Evolutionary conservation across 441 rosid species (phyloP).

Genomic region (Adansonia gregorii): DNA sequence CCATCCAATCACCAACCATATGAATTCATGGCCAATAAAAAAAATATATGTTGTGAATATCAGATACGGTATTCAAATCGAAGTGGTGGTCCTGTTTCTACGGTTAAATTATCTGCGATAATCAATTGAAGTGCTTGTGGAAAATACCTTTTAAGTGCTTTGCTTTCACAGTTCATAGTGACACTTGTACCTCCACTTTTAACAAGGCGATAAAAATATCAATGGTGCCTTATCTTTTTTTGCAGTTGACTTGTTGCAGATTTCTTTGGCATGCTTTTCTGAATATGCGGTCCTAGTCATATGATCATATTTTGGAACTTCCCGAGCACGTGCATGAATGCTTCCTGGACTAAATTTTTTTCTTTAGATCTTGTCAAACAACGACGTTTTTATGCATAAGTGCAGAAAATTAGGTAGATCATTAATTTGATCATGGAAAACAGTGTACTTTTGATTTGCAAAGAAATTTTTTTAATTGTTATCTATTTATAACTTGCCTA

Average conservation of each 20-base stretch:
- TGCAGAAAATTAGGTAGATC: not conserved
- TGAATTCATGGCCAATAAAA: not conserved
- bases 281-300: slow-evolving; percentile 31
- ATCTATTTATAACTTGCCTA: too few relatives aligned
- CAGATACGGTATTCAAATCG: not conserved
- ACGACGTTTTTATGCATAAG: not conserved
- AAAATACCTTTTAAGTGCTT: slow-evolving; percentile 20
- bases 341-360: not conserved
- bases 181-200: slow-evolving; percentile 35
- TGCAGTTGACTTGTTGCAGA: slow-evolving; percentile 28
- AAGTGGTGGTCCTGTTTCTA: slow-evolving; percentile 7
- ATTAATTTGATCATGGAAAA: not conserved
- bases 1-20: slow-evolving; percentile 2
- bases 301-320: not conserved
- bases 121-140: not conserved
- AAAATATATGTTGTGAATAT: not conserved
- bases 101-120: not conserved
- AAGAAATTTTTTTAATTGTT: too few relatives aligned
- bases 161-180: not conserved
- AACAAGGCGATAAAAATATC: not conserved
- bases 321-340: slow-evolving; percentile 18
- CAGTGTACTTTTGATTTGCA: too few relatives aligned
- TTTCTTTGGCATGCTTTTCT: slow-evolving; percentile 14
- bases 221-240: slow-evolving; percentile 13
- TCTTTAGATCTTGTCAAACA: not conserved